Conservation (phyloP, 140 eudicot genomes). For the Bidens hawaiensis region DNA sequence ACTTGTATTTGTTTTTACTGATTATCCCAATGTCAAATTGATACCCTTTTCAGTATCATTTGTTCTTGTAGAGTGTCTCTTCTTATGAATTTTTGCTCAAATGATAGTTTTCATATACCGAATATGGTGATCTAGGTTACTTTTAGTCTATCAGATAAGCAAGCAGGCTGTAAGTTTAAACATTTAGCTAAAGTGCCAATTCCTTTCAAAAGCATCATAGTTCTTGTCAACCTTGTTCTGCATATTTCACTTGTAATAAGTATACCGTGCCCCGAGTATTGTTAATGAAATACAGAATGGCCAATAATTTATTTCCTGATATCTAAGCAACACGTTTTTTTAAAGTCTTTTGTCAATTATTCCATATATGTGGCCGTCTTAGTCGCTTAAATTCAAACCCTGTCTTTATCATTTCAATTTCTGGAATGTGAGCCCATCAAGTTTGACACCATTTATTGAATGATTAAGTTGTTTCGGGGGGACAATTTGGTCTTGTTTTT, state of each 20-base stretch:
- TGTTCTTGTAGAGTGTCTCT: too few species aligned
- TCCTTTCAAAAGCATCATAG: not conserved
- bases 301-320: not conserved
- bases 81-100: too few species aligned
- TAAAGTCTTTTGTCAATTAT: slow-evolving; percentile 6
- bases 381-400: slow-evolving; percentile 2
- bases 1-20: too few species aligned
- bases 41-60: too few species aligned
- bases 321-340: not conserved
- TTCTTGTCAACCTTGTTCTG: not conserved
- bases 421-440: slow-evolving; percentile 7
- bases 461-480: not conserved
- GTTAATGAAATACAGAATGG: not conserved
- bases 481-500: not conserved
- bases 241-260: not conserved
- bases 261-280: not conserved
- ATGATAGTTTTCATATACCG: too few species aligned
- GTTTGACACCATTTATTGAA: not conserved
- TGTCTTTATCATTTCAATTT: slow-evolving; percentile 14
- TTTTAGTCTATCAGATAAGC: too few species aligned
- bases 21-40: too few species aligned
- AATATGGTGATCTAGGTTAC: too few species aligned
- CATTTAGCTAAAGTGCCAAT: not conserved
- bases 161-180: too few species aligned
- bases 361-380: slow-evolving; percentile 8